Evolutionary conservation across 345 rosid species (phyloP), one percentile per base, ranked within the genome.

Genomic region (Euphorbia pulcherrima): DNA sequence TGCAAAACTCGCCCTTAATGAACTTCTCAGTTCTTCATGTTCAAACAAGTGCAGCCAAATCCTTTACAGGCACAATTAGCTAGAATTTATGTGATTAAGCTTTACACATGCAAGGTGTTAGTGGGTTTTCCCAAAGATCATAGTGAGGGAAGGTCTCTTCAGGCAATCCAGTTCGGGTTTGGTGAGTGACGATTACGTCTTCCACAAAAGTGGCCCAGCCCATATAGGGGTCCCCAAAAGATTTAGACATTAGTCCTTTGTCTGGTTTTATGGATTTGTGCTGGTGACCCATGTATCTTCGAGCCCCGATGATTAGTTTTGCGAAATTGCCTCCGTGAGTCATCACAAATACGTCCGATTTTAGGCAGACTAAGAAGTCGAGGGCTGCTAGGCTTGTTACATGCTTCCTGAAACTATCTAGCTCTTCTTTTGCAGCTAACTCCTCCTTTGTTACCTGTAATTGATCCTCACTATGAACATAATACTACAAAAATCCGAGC

Each of bases 261-360:
- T 95, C 99, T 1, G 99, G 97, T 78, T 95, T 95, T 75, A 92
- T 92, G 46, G 99, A 95, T 78, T 92, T 92, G 37, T 86, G 91
- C 0, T 83, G 92, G 77, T 95, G 99, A 60, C 99, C 97, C 96
- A 87, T 87, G 79, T 92, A 95, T 69, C 99, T 80, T 4, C 99
- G 86, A 0, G 97, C 97, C 54, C 99, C 99, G 1, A 95, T 95
- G 58, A 95, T 95, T 83, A 95, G 82, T 73, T 95, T 95, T 4
- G 99, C 99, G 13, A 95, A 95, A 84, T 95, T 95, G 79, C 99
- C 99, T 64, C 99, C 99, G 29, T 95, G 99, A 2, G 99, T 95
- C 99, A 95, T 92, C 61, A 95, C 97, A 80, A 95, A 95, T 30
- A 92, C 99, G 73, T 95, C 99, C 24, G 99, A 95, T 71, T 95